These are phyloP conservation scores for Quercus rubra DNA, from an alignment of 306 rosid species.

Conservation along the genomic window DNA sequence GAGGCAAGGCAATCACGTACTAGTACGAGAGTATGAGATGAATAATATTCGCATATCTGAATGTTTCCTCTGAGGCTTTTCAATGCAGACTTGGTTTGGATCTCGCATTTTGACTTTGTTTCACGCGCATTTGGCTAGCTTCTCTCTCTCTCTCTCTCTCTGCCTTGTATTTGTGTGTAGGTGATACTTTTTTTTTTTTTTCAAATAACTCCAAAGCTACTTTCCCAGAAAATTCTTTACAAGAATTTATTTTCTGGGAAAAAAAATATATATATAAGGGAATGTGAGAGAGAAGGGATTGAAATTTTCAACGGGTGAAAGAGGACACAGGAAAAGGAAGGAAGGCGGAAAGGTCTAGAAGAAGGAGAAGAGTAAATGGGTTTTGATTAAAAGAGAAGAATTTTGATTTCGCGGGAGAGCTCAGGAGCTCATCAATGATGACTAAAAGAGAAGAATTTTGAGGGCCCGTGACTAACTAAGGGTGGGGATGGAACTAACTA, in stretches of 20 bases:
- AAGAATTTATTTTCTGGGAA: not conserved
- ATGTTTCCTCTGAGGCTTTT: constrained; percentile 11
- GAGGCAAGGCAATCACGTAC: not conserved
- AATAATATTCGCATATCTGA: constrained; percentile 18
- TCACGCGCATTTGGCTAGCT: constrained; percentile 41
- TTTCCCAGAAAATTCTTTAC: constrained; percentile 15
- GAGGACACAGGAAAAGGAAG: not conserved
- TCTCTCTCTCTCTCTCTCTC: not conserved
- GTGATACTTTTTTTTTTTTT: no score
- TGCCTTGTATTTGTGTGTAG: not conserved
- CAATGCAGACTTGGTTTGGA: constrained; percentile 37
- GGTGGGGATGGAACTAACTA: no score
- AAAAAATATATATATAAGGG: not conserved
- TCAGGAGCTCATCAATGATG: constrained; percentile 47
- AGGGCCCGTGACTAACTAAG: no score
- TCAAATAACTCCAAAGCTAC: constrained; percentile 4
- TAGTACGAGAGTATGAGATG: not conserved
- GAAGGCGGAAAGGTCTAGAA: not conserved
- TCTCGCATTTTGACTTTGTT: constrained; percentile 48
- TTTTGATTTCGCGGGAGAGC: constrained; percentile 55
- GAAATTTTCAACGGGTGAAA: not conserved
- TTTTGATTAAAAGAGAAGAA: not conserved
- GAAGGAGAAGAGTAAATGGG: not conserved
- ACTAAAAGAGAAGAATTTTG: not conserved
- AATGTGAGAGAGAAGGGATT: not conserved